phyloP scores from a whole-genome alignment of 331 rosid genomes.

The Acacia pycnantha region DNA sequence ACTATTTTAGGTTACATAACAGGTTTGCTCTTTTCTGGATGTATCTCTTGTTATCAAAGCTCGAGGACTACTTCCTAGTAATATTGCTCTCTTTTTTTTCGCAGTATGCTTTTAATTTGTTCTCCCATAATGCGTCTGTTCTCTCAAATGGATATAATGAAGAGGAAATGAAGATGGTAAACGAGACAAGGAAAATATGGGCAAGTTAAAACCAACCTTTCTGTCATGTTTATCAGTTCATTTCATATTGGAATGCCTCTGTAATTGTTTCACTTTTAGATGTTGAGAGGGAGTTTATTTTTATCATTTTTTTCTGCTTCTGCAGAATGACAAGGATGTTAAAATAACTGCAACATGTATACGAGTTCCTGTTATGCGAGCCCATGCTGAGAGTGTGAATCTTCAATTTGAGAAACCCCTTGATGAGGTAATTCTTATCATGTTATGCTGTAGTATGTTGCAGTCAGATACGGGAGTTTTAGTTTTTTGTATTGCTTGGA shows the following conservation, averaged over 20 bases:
- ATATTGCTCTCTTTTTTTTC: neutral
- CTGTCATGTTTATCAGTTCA: neutral
- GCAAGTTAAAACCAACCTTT: constrained; percentile 33
- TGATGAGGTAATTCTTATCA: constrained; percentile 49
- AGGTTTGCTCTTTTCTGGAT: constrained; percentile 33
- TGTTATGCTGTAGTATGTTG: neutral
- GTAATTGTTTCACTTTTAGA: too few relatives aligned
- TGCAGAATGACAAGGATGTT: constrained; percentile 59
- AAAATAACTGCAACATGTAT: constrained; percentile 83
- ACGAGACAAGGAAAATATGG: constrained; percentile 84
- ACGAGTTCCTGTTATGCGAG: constrained; percentile 96
- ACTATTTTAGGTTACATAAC: constrained; percentile 26
- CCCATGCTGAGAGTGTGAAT: constrained; percentile 97
- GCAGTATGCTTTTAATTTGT: constrained; percentile 95
- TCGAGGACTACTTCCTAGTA: constrained; percentile 6
- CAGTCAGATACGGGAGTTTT: neutral
- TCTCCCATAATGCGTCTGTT: constrained; percentile 83
- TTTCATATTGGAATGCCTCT: neutral
- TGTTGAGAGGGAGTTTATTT: neutral
- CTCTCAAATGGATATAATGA: constrained; percentile 90
- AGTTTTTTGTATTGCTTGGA: neutral
- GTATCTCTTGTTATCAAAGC: neutral
- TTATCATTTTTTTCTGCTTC: neutral
- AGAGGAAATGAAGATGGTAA: constrained; percentile 96
- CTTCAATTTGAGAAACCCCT: constrained; percentile 79